These are phyloP conservation scores for Spinellus fusiger DNA, from an alignment of 192 early-diverging fungal genomes.

Conservation along the genomic window DNA sequence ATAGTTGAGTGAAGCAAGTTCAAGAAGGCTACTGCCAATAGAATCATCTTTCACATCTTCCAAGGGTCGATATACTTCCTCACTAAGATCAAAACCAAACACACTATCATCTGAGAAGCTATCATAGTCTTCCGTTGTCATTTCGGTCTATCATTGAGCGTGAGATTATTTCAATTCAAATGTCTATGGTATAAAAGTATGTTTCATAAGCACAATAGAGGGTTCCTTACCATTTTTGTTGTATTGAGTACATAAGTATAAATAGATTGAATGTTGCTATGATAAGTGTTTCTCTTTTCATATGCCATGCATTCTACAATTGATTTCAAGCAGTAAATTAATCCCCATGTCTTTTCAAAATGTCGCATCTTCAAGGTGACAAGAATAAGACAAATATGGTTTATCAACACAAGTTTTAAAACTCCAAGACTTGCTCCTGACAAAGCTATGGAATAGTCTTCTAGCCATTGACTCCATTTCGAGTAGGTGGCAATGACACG, in stretches of 20 bases:
- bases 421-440: neutral
- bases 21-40: conserved; percentile 22
- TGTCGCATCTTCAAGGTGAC: conserved; percentile 21
- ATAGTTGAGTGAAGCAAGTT: conserved; percentile 31
- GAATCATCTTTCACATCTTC: conserved; percentile 7
- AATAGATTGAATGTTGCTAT: neutral
- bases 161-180: neutral
- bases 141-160: conserved; percentile 25
- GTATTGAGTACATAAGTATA: neutral
- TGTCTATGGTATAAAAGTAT: neutral
- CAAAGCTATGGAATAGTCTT: neutral
- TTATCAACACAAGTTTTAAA: conserved; percentile 21
- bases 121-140: conserved; percentile 30
- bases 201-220: neutral
- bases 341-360: conserved; percentile 33
- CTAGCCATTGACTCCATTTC: conserved; percentile 13
- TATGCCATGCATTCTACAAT: conserved; percentile 11
- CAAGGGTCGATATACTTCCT: conserved; percentile 23
- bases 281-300: neutral
- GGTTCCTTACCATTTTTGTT: conserved; percentile 16
- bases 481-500: conserved; percentile 19
- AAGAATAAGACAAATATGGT: conserved; percentile 21
- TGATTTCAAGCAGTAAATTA: conserved; percentile 13
- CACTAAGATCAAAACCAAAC: conserved; percentile 29
- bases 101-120: conserved; percentile 29